Evolutionary conservation across 176 grass and related monocot genomes (phyloP).

Genomic region (Carex scoparia): DNA sequence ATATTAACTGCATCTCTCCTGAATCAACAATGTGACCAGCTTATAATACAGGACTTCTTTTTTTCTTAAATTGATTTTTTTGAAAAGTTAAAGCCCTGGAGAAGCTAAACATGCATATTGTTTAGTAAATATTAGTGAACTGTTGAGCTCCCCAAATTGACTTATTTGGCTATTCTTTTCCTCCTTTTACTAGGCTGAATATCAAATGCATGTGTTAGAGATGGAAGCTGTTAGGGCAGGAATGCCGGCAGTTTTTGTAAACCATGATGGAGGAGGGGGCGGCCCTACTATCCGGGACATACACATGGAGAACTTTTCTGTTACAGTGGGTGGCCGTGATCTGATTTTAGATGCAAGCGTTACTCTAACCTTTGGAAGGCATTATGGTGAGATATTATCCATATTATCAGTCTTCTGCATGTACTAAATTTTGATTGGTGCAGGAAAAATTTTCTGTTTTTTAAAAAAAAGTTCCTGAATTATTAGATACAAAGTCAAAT

Average conservation of each 20-base stretch:
- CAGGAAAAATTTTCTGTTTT: neutral
- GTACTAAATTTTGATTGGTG: neutral
- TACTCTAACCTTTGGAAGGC: conserved; percentile 82
- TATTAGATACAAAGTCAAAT: neutral
- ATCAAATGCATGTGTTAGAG: conserved; percentile 75
- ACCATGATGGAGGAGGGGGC: conserved; percentile 46
- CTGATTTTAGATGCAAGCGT: conserved; percentile 78
- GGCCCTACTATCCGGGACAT: conserved; percentile 82
- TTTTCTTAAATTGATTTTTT: neutral
- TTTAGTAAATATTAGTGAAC: neutral
- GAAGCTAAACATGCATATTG: neutral
- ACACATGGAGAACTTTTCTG: conserved; percentile 93
- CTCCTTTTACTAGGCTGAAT: conserved; percentile 60
- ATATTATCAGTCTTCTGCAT: neutral
- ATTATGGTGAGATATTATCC: conserved; percentile 64
- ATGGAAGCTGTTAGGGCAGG: conserved; percentile 88
- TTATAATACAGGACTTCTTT: neutral
- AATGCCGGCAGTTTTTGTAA: conserved; percentile 80
- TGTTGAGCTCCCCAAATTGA: neutral
- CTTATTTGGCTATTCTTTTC: neutral
- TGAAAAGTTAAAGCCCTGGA: neutral
- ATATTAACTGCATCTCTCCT: neutral
- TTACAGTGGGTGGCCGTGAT: conserved; percentile 91
- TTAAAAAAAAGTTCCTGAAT: neutral
- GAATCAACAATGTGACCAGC: neutral